These are phyloP conservation scores for Ramularia endophylla DNA, from an alignment of 2,329 filamentous ascomycete species.

Conservation along the genomic window DNA sequence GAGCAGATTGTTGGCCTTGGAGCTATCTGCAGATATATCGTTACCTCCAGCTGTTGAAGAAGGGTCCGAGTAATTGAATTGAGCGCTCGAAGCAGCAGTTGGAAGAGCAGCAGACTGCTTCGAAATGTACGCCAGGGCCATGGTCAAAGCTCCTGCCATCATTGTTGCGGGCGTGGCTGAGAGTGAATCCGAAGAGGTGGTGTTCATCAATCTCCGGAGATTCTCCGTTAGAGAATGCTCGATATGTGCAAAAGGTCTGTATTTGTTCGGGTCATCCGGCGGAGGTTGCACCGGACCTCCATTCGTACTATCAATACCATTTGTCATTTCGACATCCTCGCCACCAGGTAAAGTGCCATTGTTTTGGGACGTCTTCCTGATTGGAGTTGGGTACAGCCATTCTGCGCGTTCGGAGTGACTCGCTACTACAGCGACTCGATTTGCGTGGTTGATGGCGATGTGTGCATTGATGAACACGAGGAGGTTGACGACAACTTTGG, in stretches of 20 bases:
- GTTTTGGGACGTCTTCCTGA: background rate
- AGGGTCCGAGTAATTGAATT: conserved; percentile 55
- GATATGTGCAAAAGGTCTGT: conserved; percentile 82
- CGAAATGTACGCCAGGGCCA: conserved; percentile 86
- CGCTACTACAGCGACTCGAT: conserved; percentile 86
- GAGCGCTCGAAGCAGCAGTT: conserved; percentile 45
- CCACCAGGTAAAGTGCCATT: conserved; percentile 15
- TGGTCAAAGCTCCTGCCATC: conserved; percentile 83
- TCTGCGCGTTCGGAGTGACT: conserved; percentile 79
- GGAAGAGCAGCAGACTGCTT: conserved; percentile 54
- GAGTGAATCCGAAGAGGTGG: conserved; percentile 61
- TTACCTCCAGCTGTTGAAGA: conserved; percentile 44
- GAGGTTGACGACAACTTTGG: conserved; percentile 77
- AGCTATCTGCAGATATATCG: conserved; percentile 43
- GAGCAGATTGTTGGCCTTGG: conserved; percentile 30
- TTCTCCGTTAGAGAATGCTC: conserved; percentile 73
- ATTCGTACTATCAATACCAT: conserved; percentile 13
- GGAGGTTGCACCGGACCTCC: conserved; percentile 25
- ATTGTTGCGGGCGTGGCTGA: conserved; percentile 69
- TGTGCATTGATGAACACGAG: conserved; percentile 97
- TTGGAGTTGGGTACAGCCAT: conserved; percentile 75
- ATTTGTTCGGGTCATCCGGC: conserved; percentile 69
- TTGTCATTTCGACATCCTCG: conserved; percentile 29
- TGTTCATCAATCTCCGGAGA: conserved; percentile 64
- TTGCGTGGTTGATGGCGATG: conserved; percentile 85